Evolutionary conservation across 2,329 filamentous ascomycete genomes (phyloP), one percentile per base, ranked within the genome.

Genomic region (Fusarium compactum): DNA sequence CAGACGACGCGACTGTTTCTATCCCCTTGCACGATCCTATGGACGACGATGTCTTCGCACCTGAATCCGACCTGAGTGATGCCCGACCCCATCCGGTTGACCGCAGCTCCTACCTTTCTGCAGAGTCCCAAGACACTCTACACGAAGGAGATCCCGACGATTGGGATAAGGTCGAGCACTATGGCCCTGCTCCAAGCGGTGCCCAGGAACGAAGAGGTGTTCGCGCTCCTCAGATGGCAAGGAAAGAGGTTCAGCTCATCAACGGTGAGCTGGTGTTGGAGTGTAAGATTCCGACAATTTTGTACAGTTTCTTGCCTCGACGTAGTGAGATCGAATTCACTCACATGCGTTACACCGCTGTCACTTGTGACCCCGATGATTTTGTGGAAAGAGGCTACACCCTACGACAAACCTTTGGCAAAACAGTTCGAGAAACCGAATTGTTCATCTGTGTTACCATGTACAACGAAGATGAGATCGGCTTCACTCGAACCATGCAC

Each of bases 401-500:
- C 78, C 83, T 99, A 76, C 92, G 96, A 57, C 96, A 98, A 80
- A 93, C 93, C 77, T 94, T 98, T 65, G 94, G 94, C 47, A 87
- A 85, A 61, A 97, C 93, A 1, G 85, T 90, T 29, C 90, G 96
- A 68, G 95, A 98, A 80, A 98, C 95, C 0, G 96, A 99, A 81
- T 84, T 99, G 10, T 96, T 98, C 79, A 97, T 99, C 75, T 97
- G 95, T 78, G 86, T 99, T 67, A 99, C 96, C 74, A 98, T 98
- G 96, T 98, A 98, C 84, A 99, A 99, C 81, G 96, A 99, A 82
- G 93, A 98, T 81, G 96, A 98, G 78, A 93, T 97, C 75, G 90
- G 94, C 77, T 99, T 99, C 76, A 98, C 96, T 9, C 90, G 96
- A 48, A 99, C 96, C 1, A 98, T 99, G 95, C 94, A 98, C 79